Evolutionary conservation across 2,329 filamentous ascomycete genomes (phyloP).

Genomic region (Lomentospora prolificans): DNA sequence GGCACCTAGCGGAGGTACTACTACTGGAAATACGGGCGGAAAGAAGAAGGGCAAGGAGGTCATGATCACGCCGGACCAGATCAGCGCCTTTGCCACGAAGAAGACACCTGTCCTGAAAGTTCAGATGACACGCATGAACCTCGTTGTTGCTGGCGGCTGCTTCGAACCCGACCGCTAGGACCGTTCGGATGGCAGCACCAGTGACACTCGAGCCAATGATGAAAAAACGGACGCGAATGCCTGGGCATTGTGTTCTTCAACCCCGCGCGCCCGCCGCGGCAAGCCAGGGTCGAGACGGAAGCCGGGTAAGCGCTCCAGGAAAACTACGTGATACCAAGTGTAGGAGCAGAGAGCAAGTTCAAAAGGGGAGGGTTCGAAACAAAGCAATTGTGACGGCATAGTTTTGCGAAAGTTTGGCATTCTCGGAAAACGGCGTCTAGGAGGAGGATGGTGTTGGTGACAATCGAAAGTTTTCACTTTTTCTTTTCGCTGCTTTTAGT

Average conservation of each 20-base stretch:
- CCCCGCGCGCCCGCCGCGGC: no score
- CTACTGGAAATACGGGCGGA: conserved; percentile 20
- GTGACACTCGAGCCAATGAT: background rate
- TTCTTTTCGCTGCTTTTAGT: background rate
- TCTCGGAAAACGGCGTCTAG: background rate
- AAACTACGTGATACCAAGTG: no score
- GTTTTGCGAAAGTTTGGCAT: no score
- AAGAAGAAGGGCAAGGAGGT: conserved; percentile 87
- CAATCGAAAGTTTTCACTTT: background rate
- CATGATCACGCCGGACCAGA: conserved; percentile 84
- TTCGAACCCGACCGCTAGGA: conserved; percentile 44
- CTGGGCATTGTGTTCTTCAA: no score
- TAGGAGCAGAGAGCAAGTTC: no score
- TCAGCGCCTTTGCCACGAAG: conserved; percentile 91
- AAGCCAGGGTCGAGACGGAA: no score
- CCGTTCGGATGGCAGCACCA: background rate
- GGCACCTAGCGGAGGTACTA: conserved; percentile 14
- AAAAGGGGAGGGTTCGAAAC: no score
- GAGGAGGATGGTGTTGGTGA: background rate
- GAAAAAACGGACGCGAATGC: background rate
- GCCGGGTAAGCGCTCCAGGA: no score
- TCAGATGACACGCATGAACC: conserved; percentile 88
- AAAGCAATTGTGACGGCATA: no score
- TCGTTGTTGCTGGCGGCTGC: conserved; percentile 76
- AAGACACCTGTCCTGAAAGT: conserved; percentile 92